phyloP scores from a whole-genome alignment of 2,329 filamentous ascomycete genomes.

The Sporothrix curviconia region DNA sequence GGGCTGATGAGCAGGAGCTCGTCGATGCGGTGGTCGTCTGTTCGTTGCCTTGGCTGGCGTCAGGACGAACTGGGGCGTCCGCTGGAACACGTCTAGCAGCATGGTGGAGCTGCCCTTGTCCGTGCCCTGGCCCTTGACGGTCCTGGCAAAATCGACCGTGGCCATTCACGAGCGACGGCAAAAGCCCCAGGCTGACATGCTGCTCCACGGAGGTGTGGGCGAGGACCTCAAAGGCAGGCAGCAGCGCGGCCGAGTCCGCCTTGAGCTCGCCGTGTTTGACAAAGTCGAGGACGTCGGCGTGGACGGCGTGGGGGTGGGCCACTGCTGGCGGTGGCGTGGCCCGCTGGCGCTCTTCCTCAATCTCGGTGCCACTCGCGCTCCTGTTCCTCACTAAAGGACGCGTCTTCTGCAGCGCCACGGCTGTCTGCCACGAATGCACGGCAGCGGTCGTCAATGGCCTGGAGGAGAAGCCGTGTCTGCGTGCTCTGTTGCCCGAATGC shows the following conservation, averaged over 20 bases:
- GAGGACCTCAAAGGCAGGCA: conserved; percentile 41
- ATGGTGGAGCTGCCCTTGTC: conserved; percentile 3
- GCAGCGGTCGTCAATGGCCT: conserved; percentile 30
- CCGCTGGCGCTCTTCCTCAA: conserved; percentile 52
- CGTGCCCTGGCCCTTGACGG: conserved; percentile 35
- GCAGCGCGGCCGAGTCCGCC: conserved; percentile 28
- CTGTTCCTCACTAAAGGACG: conserved; percentile 54
- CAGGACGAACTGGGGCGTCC: conserved; percentile 50
- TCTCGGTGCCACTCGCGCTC: conserved; percentile 61
- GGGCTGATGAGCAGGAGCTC: conserved; percentile 53
- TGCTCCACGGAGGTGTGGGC: conserved; percentile 33
- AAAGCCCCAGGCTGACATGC: conserved; percentile 30
- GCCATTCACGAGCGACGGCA: conserved; percentile 35
- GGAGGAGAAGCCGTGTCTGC: neutral
- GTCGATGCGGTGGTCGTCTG: neutral
- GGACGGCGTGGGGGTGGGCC: conserved; percentile 36
- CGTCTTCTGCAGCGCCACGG: conserved; percentile 27
- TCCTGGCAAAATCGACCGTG: conserved; percentile 45
- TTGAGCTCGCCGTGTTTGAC: conserved; percentile 31
- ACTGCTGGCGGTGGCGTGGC: conserved; percentile 38
- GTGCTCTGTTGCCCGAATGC: neutral
- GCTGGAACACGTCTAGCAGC: conserved; percentile 36
- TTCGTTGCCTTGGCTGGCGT: no score
- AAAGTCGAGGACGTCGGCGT: conserved; percentile 37
- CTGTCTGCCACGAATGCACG: conserved; percentile 28